These are phyloP conservation scores for Ophiostoma pallidulum DNA, from an alignment of 2,329 filamentous ascomycete species.

Conservation along the genomic window DNA sequence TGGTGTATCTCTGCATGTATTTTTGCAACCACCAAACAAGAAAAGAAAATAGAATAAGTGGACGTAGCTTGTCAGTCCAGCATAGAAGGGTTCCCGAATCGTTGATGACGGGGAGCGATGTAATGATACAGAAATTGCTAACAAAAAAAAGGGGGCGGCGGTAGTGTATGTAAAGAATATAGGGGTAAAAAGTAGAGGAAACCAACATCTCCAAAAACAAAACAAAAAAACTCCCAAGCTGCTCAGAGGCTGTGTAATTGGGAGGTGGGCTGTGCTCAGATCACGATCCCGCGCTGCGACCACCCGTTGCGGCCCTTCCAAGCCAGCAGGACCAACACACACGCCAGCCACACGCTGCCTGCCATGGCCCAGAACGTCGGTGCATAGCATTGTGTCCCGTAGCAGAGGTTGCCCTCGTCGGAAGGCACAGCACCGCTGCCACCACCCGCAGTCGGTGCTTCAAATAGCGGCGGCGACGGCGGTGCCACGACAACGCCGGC, in stretches of 20 bases:
- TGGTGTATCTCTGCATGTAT: too few species aligned
- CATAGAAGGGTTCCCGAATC: too few species aligned
- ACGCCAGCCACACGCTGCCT: slow-evolving; percentile 67
- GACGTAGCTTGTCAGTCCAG: too few species aligned
- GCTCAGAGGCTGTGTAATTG: too few species aligned
- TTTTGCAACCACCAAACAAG: too few species aligned
- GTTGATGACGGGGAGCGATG: background rate
- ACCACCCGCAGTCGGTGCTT: slow-evolving; percentile 22
- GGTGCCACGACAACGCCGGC: slow-evolving; percentile 39
- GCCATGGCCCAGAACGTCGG: slow-evolving; percentile 80
- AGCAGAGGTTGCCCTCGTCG: slow-evolving; percentile 56
- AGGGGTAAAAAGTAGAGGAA: too few species aligned
- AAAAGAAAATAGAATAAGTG: background rate
- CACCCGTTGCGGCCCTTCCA: slow-evolving; percentile 75
- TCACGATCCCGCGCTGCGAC: slow-evolving; percentile 64
- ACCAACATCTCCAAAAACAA: too few species aligned
- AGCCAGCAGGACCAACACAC: slow-evolving; percentile 61
- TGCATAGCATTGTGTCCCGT: slow-evolving; percentile 73
- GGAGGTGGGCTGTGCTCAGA: too few species aligned
- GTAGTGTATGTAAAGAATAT: background rate
- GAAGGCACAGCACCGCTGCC: slow-evolving; percentile 23
- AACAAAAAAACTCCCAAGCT: too few species aligned
- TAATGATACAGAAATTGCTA: background rate
- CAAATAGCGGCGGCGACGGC: too few species aligned
- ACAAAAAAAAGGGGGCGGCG: background rate